phyloP scores from a whole-genome alignment of 192 early-diverging fungal genomes.

The Backusella morwellensis region DNA sequence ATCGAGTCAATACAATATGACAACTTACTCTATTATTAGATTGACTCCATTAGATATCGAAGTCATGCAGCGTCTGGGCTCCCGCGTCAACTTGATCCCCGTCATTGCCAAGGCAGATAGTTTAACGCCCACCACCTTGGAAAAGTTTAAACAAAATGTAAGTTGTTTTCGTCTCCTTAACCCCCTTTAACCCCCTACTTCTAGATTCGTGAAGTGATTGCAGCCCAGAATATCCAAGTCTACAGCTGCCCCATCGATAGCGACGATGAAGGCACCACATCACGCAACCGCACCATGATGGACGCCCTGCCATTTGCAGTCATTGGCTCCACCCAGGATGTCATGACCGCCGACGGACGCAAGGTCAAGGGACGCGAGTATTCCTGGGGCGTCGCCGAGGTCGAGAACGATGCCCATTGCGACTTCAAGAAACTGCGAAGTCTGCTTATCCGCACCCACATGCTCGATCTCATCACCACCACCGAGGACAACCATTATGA shows the following conservation, averaged over 20 bases:
- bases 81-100: constrained; percentile 91
- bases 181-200: constrained; percentile 20
- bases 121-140: constrained; percentile 77
- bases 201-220: constrained; percentile 70
- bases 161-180: background rate
- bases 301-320: constrained; percentile 95
- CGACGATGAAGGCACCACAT: constrained; percentile 77
- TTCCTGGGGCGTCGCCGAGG: constrained; percentile 98
- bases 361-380: constrained; percentile 95
- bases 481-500: constrained; percentile 98
- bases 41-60: constrained; percentile 86
- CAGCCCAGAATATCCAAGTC: constrained; percentile 89
- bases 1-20: background rate
- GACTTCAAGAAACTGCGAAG: constrained; percentile 97
- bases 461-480: constrained; percentile 91
- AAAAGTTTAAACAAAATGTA: constrained; percentile 80
- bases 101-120: constrained; percentile 93
- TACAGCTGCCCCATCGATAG: constrained; percentile 88
- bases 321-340: constrained; percentile 89
- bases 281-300: constrained; percentile 85
- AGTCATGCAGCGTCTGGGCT: constrained; percentile 91
- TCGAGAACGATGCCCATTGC: constrained; percentile 98
- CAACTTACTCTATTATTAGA: constrained; percentile 10
- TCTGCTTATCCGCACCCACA: constrained; percentile 95
- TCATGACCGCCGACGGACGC: constrained; percentile 78